Evolutionary conservation across 2,329 filamentous ascomycete genomes (phyloP).

Genomic region (Diaporthe capsici): DNA sequence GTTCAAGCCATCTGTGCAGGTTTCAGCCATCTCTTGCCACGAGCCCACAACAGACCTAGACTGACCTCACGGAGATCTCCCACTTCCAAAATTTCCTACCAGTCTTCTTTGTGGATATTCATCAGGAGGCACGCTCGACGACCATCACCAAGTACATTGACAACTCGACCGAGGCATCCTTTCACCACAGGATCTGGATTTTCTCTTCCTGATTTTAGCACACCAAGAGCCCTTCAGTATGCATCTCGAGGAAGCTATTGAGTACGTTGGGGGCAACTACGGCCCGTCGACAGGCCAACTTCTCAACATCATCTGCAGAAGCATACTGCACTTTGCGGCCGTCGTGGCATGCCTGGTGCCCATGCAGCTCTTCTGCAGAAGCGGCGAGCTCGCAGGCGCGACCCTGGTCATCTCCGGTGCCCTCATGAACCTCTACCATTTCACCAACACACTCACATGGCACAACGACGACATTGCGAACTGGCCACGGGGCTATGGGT

Average conservation of each 20-base stretch:
- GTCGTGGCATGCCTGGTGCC: slow-evolving; percentile 65
- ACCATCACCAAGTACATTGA: neutral
- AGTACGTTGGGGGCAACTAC: slow-evolving; percentile 28
- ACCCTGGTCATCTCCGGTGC: slow-evolving; percentile 63
- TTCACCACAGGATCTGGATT: no score
- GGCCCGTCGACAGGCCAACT: slow-evolving; percentile 47
- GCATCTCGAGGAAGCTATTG: slow-evolving; percentile 35
- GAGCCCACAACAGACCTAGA: neutral
- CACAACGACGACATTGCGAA: slow-evolving; percentile 61
- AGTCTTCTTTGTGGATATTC: neutral
- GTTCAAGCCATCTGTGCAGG: neutral
- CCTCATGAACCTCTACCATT: slow-evolving; percentile 62
- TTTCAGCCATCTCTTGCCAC: neutral
- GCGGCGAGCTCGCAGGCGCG: slow-evolving; percentile 68
- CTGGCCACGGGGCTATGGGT: slow-evolving; percentile 67
- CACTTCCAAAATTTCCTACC: neutral
- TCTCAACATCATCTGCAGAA: slow-evolving; percentile 64
- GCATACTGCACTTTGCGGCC: slow-evolving; percentile 61
- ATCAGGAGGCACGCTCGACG: neutral
- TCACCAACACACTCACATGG: slow-evolving; percentile 69
- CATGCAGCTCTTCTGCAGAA: slow-evolving; percentile 63
- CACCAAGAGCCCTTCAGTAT: slow-evolving; percentile 48
- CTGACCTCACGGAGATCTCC: neutral
- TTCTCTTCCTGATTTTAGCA: neutral
- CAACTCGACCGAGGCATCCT: neutral